phyloP scores from a whole-genome alignment of 208 protist species.

The Endotrypanum monterogeii region DNA sequence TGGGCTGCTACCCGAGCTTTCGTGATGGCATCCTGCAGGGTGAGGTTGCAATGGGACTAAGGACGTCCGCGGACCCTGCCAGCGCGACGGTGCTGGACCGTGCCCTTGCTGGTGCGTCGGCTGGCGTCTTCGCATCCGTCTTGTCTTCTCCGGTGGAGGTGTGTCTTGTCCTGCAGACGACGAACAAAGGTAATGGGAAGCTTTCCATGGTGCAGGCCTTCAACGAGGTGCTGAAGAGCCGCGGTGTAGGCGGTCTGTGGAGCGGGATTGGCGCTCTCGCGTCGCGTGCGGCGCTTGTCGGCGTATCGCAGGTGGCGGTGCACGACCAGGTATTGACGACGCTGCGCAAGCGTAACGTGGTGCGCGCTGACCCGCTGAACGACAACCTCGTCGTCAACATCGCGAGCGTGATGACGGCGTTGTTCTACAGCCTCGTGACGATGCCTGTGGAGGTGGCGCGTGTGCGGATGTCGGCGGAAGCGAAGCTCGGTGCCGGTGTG shows the following conservation, averaged over 20 bases:
- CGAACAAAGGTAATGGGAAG: slow-evolving; percentile 61
- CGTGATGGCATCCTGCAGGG: slow-evolving; percentile 69
- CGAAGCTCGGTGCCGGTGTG: slow-evolving; percentile 50
- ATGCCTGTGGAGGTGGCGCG: slow-evolving; percentile 92
- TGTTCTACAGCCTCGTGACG: slow-evolving; percentile 86
- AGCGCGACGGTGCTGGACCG: slow-evolving; percentile 69
- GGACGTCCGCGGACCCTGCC: slow-evolving; percentile 43
- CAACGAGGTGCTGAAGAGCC: slow-evolving; percentile 40
- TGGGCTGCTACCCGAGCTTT: slow-evolving; percentile 92
- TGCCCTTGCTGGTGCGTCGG: slow-evolving; percentile 69
- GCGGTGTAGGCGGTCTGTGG: slow-evolving; percentile 82
- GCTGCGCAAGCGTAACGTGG: slow-evolving; percentile 55
- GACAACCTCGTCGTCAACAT: slow-evolving; percentile 85
- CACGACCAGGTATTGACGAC: slow-evolving; percentile 91
- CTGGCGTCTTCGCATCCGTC: slow-evolving; percentile 86
- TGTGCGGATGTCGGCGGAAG: slow-evolving; percentile 89
- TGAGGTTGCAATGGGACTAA: slow-evolving; percentile 46
- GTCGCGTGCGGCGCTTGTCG: slow-evolving; percentile 85
- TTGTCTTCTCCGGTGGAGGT: slow-evolving; percentile 90
- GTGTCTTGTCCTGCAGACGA: slow-evolving; percentile 91
- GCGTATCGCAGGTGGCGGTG: slow-evolving; percentile 89
- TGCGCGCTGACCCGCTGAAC: slow-evolving; percentile 28
- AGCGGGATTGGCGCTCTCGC: slow-evolving; percentile 76
- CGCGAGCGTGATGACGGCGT: slow-evolving; percentile 75
- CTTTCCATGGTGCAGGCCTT: slow-evolving; percentile 53